A percentile compares a stretch with the other conserved stretches of the same genome.
phyloP scores from a whole-genome alignment of 371 early-diverging fungal genomes.

The Mortierella sp. region DNA sequence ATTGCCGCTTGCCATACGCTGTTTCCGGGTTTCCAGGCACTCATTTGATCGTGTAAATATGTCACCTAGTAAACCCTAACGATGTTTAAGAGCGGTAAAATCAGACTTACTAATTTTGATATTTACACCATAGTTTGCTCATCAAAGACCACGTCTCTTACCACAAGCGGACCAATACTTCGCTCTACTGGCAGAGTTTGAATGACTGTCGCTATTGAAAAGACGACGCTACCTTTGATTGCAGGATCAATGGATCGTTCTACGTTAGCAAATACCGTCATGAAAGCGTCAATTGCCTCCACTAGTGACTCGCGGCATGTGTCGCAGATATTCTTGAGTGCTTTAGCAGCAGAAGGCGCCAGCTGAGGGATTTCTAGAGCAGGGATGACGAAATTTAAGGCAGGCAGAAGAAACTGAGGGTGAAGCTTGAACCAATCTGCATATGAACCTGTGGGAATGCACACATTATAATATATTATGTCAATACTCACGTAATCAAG shows the following conservation, averaged over 20 bases:
- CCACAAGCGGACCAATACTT: constrained; percentile 69
- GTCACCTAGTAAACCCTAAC: constrained; percentile 50
- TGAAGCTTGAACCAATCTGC: constrained; percentile 81
- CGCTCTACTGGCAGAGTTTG: constrained; percentile 72
- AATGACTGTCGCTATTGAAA: constrained; percentile 79
- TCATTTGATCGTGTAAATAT: constrained; percentile 47
- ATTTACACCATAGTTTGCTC: not conserved
- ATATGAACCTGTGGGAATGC: constrained; percentile 65
- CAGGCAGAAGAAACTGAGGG: constrained; percentile 68
- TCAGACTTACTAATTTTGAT: not conserved
- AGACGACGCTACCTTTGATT: constrained; percentile 77
- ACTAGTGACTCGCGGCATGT: constrained; percentile 76
- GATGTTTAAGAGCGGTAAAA: not conserved
- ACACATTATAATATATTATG: not conserved
- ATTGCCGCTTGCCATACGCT: constrained; percentile 19
- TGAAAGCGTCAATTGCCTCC: constrained; percentile 69
- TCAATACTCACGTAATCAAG: not conserved
- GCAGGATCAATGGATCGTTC: constrained; percentile 44
- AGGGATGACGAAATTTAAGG: constrained; percentile 76
- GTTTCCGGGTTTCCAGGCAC: constrained; percentile 40
- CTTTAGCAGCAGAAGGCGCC: constrained; percentile 74
- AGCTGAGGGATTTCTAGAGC: constrained; percentile 70
- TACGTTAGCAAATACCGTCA: constrained; percentile 68
- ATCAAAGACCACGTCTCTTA: constrained; percentile 32
- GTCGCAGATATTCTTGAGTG: constrained; percentile 82